Evolutionary conservation across 1,284 basidiomycete genomes (phyloP), one percentile per base, ranked within the genome.

Genomic region (Ceratobasidium sp.): DNA sequence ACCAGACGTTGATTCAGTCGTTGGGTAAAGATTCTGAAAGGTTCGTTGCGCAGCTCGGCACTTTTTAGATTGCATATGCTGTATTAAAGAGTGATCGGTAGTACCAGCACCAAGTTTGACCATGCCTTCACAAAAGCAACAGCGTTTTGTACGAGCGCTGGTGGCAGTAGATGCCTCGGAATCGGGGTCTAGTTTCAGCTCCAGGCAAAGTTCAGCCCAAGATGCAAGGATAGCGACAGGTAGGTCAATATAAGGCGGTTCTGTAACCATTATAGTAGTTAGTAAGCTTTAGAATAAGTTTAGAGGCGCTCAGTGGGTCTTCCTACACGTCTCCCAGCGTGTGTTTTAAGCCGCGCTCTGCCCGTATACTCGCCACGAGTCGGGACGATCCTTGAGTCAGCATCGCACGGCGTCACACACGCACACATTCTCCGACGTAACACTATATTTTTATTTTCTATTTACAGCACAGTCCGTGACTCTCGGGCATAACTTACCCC

Each of bases 391-490:
- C 17, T 10, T 17, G 12, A 17, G 46, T 48, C 12, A 48, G 17
- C 12, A 48, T 48, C 7, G 12, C 33, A 4, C 33, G 4, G 33
- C 33, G 33, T 33, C 33, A 33, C 33, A 33, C 33, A 33, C 33
- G 33, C 33, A 33, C 33, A 33, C 33, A 4, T 33, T 33, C 4
- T 33, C 12, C 46, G 46, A 17, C 46, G 46, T 48, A 48, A 17
- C 46, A 7, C 46, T 10, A 48, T 7, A 64, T n/a, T 12, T 7
- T 33, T 23, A 13, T 10, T 44, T 44, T 44, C 61, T 20, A 64
- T 64, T 44, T 64, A 4, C 44, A 64, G 61, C 61, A 64, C 44
- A 62, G 33, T 40, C 17, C 17, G 59, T 62, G 59, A 62, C 59
- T 2, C 40, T 38, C 33, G 59, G 5, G 15, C 17, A 17, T 20